Base-by-base conservation (phyloP, 352 stramenopile genomes). In the Albugo laibachii region DNA sequence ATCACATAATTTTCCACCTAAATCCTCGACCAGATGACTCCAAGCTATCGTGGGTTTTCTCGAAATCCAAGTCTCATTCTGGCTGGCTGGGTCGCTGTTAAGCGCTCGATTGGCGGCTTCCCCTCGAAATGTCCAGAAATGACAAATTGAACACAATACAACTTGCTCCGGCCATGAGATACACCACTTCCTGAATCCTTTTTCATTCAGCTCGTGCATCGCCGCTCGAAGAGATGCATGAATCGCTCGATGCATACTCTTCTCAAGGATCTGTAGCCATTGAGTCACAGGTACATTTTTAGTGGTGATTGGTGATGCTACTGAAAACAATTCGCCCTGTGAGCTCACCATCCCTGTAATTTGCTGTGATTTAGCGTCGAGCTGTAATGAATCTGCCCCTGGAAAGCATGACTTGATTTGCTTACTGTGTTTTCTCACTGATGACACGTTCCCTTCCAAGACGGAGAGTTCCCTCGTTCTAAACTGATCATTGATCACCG, bases 151-250 rank as follows among this genome's bases (percentile, higher is more conserved):
- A 13, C 58, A 55, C n/a, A 74, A 14, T 3, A 88, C 18, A 0
- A 80, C 66, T 56, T 88, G 76, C 21, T 88, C 76, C 0, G 76
- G 70, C 76, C 76, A 88, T 5, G 83, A 53, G 5, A 83, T 40
- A 36, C 66, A 83, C 76, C 76, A 88, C 34, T 88, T 88, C 0
- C 72, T 70, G 50, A 88, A 88, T 24, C 84, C 76, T 49, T 88
- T 86, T 4, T 71, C 63, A 15, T 58, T 49, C n/a, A 69, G 53
- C 50, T 88, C 76, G 11, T 57, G 76, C 12, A 74, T 59, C 13
- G 76, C 63, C 1, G 69, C 69, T 2, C 73, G 68, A 5, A 78
- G 63, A 5, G 62, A 78, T 4, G 75, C 76, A 34, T 88, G 73
- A 0, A 88, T 36, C 2, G 82, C 78, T 37, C 70, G 85, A 27